Conservation (phyloP, 164 flowering plant species). For the Vitis riparia region DNA sequence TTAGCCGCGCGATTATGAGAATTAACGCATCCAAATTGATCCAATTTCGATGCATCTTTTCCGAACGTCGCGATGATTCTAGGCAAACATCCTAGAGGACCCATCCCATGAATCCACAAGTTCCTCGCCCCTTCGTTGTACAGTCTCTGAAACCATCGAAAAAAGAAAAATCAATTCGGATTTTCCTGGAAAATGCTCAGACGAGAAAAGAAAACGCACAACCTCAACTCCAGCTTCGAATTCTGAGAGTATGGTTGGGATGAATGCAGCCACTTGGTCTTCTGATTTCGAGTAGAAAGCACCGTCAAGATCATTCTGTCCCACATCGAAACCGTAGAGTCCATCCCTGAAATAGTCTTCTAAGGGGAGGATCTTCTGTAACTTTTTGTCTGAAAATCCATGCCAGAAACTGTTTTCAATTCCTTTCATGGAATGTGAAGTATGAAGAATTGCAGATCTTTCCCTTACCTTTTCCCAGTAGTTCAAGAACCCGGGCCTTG, state of each 20-base stretch:
- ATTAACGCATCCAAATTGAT: constrained; percentile 25
- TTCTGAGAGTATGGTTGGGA: constrained; percentile 18
- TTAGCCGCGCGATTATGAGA: constrained; percentile 23
- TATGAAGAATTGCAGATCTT: not conserved
- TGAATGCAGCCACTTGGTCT: constrained; percentile 23
- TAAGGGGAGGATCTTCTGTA: constrained; percentile 16
- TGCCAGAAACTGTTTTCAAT: not conserved
- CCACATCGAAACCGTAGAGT: constrained; percentile 26
- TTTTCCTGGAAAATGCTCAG: too few relatives aligned
- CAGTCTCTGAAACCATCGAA: constrained; percentile 12
- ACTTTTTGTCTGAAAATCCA: constrained; percentile 9
- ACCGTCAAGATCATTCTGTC: constrained; percentile 28
- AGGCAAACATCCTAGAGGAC: constrained; percentile 31
- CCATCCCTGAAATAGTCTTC: constrained; percentile 20
- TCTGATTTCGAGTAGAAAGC: constrained; percentile 21
- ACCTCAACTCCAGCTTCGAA: constrained; percentile 21
- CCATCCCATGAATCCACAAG: constrained; percentile 32
- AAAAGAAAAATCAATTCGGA: too few relatives aligned
- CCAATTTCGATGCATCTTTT: constrained; percentile 15
- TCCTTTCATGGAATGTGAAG: too few relatives aligned
- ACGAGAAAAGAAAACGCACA: not conserved
- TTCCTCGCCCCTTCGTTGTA: constrained; percentile 24
- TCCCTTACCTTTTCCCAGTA: constrained; percentile 37
- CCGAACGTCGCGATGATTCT: constrained; percentile 19
- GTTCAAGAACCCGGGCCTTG: constrained; percentile 54